Evolutionary conservation across 1,139 yeast genomes (phyloP).

Genomic region (Geotrichum aggregatum): DNA sequence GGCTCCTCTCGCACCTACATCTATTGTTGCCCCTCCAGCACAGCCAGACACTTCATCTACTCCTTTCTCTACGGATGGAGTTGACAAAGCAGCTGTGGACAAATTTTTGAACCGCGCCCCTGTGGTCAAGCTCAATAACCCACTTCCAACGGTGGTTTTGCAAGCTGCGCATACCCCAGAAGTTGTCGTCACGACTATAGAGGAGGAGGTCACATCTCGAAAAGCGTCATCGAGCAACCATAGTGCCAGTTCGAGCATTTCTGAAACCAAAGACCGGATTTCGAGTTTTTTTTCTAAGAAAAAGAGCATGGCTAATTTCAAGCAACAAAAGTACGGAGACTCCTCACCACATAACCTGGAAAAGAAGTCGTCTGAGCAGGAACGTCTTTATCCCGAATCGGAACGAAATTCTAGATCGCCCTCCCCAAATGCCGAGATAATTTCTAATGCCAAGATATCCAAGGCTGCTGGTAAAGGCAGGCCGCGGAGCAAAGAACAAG

Average conservation of each 20-base stretch:
- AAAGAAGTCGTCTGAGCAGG: background rate
- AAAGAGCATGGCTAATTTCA: constrained; percentile 17
- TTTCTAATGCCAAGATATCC: constrained; percentile 10
- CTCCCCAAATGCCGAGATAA: constrained; percentile 3
- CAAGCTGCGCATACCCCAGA: constrained; percentile 11
- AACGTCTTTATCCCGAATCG: constrained; percentile 2
- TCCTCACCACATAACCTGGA: background rate
- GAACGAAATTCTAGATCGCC: background rate
- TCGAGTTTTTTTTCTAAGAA: constrained; percentile 21
- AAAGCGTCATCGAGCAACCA: background rate
- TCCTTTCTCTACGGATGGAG: background rate
- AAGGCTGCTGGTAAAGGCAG: background rate
- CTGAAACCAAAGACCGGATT: constrained; percentile 21
- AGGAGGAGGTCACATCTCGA: constrained; percentile 9
- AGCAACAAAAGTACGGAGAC: constrained; percentile 4
- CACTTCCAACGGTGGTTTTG: background rate
- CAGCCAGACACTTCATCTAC: background rate
- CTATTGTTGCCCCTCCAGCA: background rate
- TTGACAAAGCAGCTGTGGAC: constrained; percentile 19
- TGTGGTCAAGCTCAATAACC: background rate
- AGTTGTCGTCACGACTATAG: constrained; percentile 15
- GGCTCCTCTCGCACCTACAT: background rate
- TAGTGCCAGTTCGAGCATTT: constrained; percentile 2
- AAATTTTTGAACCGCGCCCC: constrained; percentile 17
- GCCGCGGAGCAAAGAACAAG: background rate